Conservation (phyloP, 192 early-diverging fungal genomes). For the Entophlyctis luteolus region DNA sequence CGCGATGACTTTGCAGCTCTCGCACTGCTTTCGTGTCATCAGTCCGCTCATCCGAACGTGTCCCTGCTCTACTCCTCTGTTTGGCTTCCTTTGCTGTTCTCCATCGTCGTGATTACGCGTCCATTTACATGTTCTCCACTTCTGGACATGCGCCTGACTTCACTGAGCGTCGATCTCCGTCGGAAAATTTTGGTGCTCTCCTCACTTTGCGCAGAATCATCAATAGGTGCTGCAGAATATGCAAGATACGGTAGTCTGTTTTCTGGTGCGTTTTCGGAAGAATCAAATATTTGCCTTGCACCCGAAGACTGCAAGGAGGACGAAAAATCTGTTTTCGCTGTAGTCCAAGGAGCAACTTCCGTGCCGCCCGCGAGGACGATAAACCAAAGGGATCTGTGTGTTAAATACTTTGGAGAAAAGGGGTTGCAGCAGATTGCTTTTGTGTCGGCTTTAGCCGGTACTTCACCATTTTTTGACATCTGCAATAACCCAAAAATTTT, state of each 20-base stretch:
- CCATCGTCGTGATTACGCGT: neutral
- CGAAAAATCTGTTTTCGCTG: neutral
- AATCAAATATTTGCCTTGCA: neutral
- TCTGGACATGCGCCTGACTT: neutral
- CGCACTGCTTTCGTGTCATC: neutral
- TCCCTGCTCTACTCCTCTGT: neutral
- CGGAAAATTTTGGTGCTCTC: neutral
- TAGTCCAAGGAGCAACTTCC: neutral
- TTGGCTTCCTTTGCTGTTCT: neutral
- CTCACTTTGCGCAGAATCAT: neutral
- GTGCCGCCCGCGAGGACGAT: neutral
- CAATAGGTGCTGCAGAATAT: neutral
- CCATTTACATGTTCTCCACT: neutral
- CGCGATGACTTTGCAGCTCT: neutral
- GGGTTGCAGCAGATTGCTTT: conserved; percentile 6
- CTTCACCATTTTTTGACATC: neutral
- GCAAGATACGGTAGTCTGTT: neutral
- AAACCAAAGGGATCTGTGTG: neutral
- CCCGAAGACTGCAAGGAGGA: neutral
- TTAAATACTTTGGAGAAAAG: conserved; percentile 8
- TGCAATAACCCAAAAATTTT: neutral
- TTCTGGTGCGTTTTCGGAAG: neutral
- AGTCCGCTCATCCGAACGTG: neutral
- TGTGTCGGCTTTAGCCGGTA: neutral
- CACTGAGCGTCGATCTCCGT: neutral